Base-by-base conservation (phyloP, 768 basidiomycete genomes). In the Megacollybia marginata region DNA sequence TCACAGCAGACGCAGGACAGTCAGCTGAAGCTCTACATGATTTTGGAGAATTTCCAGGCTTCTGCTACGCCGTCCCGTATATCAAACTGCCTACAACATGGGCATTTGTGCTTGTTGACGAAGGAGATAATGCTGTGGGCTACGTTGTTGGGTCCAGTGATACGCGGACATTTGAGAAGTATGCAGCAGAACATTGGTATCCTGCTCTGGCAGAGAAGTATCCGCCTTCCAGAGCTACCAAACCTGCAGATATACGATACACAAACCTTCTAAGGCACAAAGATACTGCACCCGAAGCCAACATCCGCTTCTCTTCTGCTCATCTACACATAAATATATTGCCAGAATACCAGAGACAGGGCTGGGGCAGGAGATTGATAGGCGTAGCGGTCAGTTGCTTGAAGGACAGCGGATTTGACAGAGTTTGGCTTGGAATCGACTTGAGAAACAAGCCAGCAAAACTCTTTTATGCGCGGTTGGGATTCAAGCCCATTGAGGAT, bases 311-410 rank as follows among this genome's bases (percentile, higher is more conserved):
- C 59, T 81, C 86, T 15, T 76, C 80, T 10, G 87, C 87, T 9
- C 86, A 90, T 63, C 54, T 90, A 55, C 88, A 91, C 61, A 82
- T 90, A 58, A 69, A 91, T 55, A 78, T 90, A 49, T 59, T 89
- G 57, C 74, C 80, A 20, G 71, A 70, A 40, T 78, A 85, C 60
- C 86, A 86, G 62, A 68, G 76, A 48, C 74, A 75, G 53, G 86
- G 86, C 19, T 86, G 80, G 79, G 88, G 87, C n/a, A 73, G 71
- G 59, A 78, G 65, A 60, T 61, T 90, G 55, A 79, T 89, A 33
- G 69, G 64, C 42, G 65, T 57, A 33, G 83, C 76, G 4, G 72
- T 85, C 20, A 66, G 69, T 42, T 69, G 78, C 66, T 62, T 90
- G 58, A 73, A 60, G 44, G 33, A 23, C n/a, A 31, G 65, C 40